A percentile compares a stretch with the other conserved stretches of the same genome.
Evolutionary conservation across 306 rosid species (phyloP).

Genomic region (Pueraria montana): DNA sequence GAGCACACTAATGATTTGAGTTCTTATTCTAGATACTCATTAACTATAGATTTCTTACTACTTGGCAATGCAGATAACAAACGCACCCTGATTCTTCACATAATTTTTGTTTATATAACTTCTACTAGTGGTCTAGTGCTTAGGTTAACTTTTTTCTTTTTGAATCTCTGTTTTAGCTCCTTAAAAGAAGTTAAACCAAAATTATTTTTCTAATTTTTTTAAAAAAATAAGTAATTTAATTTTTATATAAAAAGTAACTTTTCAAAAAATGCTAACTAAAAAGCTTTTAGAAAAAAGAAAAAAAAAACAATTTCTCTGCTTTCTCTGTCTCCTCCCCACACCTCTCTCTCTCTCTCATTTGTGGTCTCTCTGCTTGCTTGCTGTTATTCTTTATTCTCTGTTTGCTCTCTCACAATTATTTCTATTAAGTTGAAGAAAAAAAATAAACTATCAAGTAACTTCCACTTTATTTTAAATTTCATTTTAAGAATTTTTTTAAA

Average conservation of each 20-base stretch:
- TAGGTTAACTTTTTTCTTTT: neutral
- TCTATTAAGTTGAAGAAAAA: neutral
- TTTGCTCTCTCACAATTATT: neutral
- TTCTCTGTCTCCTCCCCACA: neutral
- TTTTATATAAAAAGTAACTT: neutral
- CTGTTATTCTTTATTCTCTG: neutral
- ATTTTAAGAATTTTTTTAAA: neutral
- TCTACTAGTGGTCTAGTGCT: neutral
- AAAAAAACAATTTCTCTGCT: no score
- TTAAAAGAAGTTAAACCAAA: neutral
- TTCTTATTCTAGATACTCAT: neutral
- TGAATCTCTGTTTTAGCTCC: neutral
- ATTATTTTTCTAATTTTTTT: neutral
- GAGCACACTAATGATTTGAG: neutral
- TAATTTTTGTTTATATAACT: neutral
- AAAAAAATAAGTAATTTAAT: neutral
- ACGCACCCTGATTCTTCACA: neutral
- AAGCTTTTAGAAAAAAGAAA: neutral
- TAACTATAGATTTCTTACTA: neutral
- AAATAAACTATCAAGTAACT: neutral
- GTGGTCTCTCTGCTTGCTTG: neutral
- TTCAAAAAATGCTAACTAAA: neutral
- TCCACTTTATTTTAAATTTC: neutral
- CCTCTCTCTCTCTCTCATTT: neutral
- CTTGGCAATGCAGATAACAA: neutral